Base-by-base conservation (phyloP, 352 stramenopile species). In the Phytopythium sindhum region DNA sequence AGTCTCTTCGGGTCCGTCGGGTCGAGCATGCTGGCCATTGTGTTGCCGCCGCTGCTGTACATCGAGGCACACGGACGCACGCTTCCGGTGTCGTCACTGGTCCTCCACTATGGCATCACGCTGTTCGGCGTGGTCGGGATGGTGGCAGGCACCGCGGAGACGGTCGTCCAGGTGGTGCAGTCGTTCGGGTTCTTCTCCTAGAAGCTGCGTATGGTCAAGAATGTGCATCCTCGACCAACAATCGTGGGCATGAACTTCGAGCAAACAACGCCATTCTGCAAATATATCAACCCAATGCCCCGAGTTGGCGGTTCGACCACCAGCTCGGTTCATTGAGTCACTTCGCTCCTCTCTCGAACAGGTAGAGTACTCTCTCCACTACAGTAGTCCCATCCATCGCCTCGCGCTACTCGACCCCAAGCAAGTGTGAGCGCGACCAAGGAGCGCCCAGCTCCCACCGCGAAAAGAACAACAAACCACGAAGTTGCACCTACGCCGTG, bases 21-120 rank as follows among this genome's bases (percentile, higher is more conserved):
- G 4, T 93, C 85, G 14, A 93, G 83, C 63, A 89, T 93, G 81
- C 63, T 92, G 39, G 85, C 81, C 37, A 89, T 94, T 56, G 79
- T 91, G 39, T 63, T 94, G n/a, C 85, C 83, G 8, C 83, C 85
- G 6, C 51, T 90, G 12, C 57, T 93, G 37, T 93, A 91, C 51
- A 50, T 93, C 11, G 59, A 70, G 4, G 73, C 83, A 4, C 60
- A 78, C 21, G 64, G 73, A 3, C 59, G 72, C 26, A 60, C 66
- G 21, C 61, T 89, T 1, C 81, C 81, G 26, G 51, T 75, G 28
- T 26, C 55, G 10, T 91, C 80, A 11, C 65, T 57, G 0, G 50
- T 78, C 4, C 57, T 80, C 11, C 83, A 93, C 61, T 78, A 67
- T 60, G 60, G 61, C 21, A 87, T 91, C 56, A 60, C 85, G 14